Evolutionary conservation across 805 yeast genomes (phyloP), one percentile per base, ranked within the genome.

Genomic region (Wickerhamiella lipophila): DNA sequence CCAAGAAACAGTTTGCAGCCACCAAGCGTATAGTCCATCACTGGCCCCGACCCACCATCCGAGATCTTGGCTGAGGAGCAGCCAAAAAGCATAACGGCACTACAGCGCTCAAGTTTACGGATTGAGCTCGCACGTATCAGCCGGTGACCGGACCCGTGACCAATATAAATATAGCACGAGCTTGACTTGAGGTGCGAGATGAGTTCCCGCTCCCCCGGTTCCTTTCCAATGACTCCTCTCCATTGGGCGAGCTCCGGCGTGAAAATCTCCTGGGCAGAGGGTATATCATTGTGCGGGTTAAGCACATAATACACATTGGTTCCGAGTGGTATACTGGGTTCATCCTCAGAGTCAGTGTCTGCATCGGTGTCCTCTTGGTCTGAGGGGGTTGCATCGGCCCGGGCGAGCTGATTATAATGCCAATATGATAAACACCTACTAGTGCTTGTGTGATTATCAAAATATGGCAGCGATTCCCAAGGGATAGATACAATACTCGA

Each of bases 131-230:
- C 68, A 26, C 78, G 70, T 9, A 85, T 67, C 58, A 78, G 86
- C 53, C 83, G 87, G 53, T 85, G 89, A n/a, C 97, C 96, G 3
- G 96, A 92, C 0, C 97, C 96, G 64, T 92, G 99, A 0, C 99
- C 99, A 49, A 88, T 70, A 61, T 84, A 92, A 0, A 89, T 68
- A 55, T 81, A 82, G 7, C 83, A 54, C 34, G 75, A 70, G 1
- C 73, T 64, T 1, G 58, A 43, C 2, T 56, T 51, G 7, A 88
- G 59, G 15, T 70, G 69, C 0, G 63, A 46, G 0, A 71, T 52
- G 30, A 87, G 67, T 16, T 73, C 70, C 0, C 62, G 64, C 49
- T 83, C 92, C 0, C 96, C 95, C 41, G 66, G 68, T 3, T 19
- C 22, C 19, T 53, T 51, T 0, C 84, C 82, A 7, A 71, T 60